Evolutionary conservation across 2,329 filamentous ascomycete genomes (phyloP).

Genomic region (Arthrobotrys musiformis): DNA sequence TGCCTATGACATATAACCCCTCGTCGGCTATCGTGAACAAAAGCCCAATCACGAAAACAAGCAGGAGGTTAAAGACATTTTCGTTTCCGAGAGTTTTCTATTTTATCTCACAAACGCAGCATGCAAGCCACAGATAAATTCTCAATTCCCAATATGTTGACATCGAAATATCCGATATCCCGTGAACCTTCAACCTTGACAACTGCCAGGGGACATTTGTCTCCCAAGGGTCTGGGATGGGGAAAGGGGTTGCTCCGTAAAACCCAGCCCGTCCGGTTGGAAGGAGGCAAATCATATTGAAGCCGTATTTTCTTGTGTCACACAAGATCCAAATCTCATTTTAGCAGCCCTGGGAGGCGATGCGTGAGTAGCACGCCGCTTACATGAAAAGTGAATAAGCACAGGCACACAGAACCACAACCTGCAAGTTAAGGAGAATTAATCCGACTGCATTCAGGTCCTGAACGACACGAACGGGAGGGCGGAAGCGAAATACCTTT

Average conservation of each 20-base stretch:
- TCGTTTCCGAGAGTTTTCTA: conserved; percentile 29
- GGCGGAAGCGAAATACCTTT: conserved; percentile 11
- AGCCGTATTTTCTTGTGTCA: conserved; percentile 37
- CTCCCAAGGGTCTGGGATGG: conserved; percentile 4
- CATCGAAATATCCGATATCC: background rate
- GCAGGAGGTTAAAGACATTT: conserved; percentile 8
- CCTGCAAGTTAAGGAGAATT: conserved; percentile 12
- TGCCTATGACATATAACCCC: background rate
- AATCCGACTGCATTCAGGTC: conserved; percentile 17
- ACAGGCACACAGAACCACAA: background rate
- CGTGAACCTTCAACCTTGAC: background rate
- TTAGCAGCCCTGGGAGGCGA: conserved; percentile 42
- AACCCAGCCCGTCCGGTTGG: background rate
- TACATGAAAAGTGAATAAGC: conserved; percentile 17
- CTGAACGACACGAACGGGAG: background rate
- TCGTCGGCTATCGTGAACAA: conserved; percentile 27
- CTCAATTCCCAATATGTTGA: background rate
- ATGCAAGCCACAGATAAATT: conserved; percentile 37
- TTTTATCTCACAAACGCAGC: conserved; percentile 40
- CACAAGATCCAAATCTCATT: conserved; percentile 55
- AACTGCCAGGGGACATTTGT: background rate
- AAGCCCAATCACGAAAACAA: conserved; percentile 20
- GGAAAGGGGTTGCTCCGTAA: conserved; percentile 20
- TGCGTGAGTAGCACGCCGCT: conserved; percentile 15
- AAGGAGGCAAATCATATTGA: conserved; percentile 21